Conservation (phyloP, 2,329 filamentous ascomycete species). For the Trichoderma oligosporum region DNA sequence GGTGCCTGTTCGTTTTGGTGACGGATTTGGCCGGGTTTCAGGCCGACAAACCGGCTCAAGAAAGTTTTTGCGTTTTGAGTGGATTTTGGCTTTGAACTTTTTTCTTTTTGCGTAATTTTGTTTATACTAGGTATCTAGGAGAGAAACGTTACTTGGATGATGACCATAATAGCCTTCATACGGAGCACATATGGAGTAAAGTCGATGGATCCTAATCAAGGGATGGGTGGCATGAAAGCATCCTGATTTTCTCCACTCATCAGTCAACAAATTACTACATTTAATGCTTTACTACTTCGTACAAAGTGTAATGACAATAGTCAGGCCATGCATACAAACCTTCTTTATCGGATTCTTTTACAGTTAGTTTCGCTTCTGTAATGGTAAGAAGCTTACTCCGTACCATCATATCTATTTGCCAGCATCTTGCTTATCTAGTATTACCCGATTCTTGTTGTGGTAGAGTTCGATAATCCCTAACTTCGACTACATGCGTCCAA, state of each 20-base stretch:
- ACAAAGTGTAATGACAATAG: too few species aligned
- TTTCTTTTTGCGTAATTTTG: background rate
- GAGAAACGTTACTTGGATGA: background rate
- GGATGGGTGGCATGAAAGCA: background rate
- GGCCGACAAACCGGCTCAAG: background rate
- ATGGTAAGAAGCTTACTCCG: background rate
- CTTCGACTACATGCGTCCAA: too few species aligned
- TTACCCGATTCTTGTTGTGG: too few species aligned
- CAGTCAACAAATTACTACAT: background rate
- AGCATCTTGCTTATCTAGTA: too few species aligned
- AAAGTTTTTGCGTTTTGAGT: background rate
- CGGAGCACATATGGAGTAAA: background rate
- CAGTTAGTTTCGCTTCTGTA: background rate
- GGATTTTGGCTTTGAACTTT: too few species aligned
- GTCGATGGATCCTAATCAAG: background rate
- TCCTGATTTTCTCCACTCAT: background rate
- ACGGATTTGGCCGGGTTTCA: background rate
- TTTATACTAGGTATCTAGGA: background rate
- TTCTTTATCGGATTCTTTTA: background rate
- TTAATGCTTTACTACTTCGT: background rate
- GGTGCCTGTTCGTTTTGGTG: background rate
- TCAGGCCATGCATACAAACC: background rate
- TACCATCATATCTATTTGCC: background rate
- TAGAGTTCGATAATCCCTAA: too few species aligned
- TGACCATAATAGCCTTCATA: background rate